Conservation (phyloP, 768 basidiomycete genomes). For the Suillus weaverae region DNA sequence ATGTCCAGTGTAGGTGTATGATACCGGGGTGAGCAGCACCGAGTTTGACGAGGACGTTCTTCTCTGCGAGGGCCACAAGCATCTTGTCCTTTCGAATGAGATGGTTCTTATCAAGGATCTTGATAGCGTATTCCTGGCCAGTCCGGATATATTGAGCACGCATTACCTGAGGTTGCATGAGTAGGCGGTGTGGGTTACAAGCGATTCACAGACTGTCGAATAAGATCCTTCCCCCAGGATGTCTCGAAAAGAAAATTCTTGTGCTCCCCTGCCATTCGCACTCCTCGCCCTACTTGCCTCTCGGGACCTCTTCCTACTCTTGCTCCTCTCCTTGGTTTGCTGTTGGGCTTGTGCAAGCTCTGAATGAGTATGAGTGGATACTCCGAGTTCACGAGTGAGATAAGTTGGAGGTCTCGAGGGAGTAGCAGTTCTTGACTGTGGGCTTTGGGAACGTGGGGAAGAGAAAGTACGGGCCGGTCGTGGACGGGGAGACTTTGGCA, state of each 20-base stretch:
- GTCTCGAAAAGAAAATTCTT: conserved; percentile 73
- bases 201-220: conserved; percentile 58
- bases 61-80: conserved; percentile 76
- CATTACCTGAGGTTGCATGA: conserved; percentile 48
- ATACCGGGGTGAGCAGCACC: conserved; percentile 76
- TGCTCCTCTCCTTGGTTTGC: conserved; percentile 34
- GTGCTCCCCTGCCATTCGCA: conserved; percentile 46
- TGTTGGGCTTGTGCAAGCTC: conserved; percentile 13
- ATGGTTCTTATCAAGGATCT: conserved; percentile 83
- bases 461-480: conserved; percentile 64
- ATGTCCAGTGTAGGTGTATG: conserved; percentile 77
- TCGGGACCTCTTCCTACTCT: conserved; percentile 38
- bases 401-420: conserved; percentile 51
- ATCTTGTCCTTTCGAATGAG: conserved; percentile 77
- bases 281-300: conserved; percentile 43
- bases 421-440: conserved; percentile 39
- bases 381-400: conserved; percentile 57
- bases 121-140: conserved; percentile 70
- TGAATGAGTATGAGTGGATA: conserved; percentile 23
- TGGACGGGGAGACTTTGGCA: conserved; percentile 44
- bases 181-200: conserved; percentile 10
- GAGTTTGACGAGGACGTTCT: conserved; percentile 69
- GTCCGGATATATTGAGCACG: conserved; percentile 53
- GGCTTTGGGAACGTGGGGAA: conserved; percentile 60
- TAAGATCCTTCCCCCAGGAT: conserved; percentile 83